phyloP scores from a whole-genome alignment of 2,329 filamentous ascomycete genomes.

The Thermoascus crustaceus region DNA sequence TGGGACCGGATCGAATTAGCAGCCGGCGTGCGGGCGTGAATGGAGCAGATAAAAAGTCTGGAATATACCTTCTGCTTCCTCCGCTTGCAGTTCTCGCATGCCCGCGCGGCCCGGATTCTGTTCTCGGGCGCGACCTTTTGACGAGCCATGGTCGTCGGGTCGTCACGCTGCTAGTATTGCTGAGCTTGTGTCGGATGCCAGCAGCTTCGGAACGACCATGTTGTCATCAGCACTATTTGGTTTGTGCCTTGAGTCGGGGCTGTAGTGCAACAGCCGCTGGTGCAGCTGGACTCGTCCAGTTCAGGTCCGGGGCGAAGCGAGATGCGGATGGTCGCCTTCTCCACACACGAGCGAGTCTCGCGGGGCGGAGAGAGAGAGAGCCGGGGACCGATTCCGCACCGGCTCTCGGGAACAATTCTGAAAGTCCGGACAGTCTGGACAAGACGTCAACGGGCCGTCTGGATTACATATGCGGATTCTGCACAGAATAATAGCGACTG shows the following conservation, averaged over 20 bases:
- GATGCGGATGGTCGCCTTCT: neutral
- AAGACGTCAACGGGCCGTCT: constrained; percentile 7
- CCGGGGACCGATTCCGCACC: neutral
- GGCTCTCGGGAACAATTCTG: constrained; percentile 1
- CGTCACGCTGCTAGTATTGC: neutral
- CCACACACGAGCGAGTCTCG: neutral
- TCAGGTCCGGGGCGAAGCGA: no score
- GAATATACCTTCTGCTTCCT: constrained; percentile 58
- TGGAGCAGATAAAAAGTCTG: no score
- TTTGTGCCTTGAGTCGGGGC: no score
- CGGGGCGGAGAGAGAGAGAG: neutral
- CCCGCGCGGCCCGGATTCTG: constrained; percentile 55
- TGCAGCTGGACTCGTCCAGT: no score
- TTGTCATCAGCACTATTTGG: neutral
- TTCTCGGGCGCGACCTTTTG: constrained; percentile 51
- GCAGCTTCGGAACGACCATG: constrained; percentile 1
- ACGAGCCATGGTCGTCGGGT: constrained; percentile 38
- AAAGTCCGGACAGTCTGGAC: neutral
- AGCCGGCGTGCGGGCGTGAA: no score
- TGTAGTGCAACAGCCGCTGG: no score
- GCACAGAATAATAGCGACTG: no score
- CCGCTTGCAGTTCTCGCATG: constrained; percentile 57
- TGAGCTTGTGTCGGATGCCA: neutral
- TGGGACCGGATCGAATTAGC: constrained; percentile 20
- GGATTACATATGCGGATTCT: no score